These are phyloP conservation scores for Scytalidium sp. DNA, from an alignment of 2,329 filamentous ascomycete genomes.

Conservation along the genomic window DNA sequence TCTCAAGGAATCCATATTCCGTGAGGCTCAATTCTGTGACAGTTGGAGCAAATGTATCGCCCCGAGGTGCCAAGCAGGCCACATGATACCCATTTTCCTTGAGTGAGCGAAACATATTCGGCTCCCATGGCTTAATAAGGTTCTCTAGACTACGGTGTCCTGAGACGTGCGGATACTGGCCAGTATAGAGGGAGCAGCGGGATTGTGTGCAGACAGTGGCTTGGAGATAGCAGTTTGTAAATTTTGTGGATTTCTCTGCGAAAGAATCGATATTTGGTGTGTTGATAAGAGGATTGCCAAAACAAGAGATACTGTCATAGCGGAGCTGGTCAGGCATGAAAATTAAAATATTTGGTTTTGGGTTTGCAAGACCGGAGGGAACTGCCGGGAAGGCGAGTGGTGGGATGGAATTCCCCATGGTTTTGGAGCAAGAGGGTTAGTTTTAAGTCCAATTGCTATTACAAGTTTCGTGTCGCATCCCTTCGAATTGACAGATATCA, in stretches of 20 bases:
- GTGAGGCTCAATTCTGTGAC: slow-evolving; percentile 41
- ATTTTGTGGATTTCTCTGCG: slow-evolving; percentile 32
- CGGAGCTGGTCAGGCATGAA: slow-evolving; percentile 48
- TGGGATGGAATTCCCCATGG: no score
- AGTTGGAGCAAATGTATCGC: slow-evolving; percentile 38
- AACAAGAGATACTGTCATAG: slow-evolving; percentile 39
- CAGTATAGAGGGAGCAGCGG: slow-evolving; percentile 44
- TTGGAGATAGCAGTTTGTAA: slow-evolving; percentile 44
- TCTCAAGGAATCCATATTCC: slow-evolving; percentile 43
- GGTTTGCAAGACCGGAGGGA: no score
- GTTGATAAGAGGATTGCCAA: slow-evolving; percentile 22
- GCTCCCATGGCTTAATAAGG: slow-evolving; percentile 46
- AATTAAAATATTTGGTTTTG: slow-evolving; percentile 36
- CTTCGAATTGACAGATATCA: no score
- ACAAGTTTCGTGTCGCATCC: no score
- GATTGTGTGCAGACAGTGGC: slow-evolving; percentile 45
- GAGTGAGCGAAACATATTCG: slow-evolving; percentile 41
- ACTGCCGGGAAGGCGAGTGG: no score
- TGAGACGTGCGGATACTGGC: slow-evolving; percentile 41
- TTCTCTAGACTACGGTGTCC: slow-evolving; percentile 44
- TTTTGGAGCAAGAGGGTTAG: no score
- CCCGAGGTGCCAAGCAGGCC: slow-evolving; percentile 40
- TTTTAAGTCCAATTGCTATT: no score
- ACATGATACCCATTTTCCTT: slow-evolving; percentile 45
- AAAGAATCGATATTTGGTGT: slow-evolving; percentile 43